Conservation (phyloP, 257 asterid species). For the Solanum okadae region DNA sequence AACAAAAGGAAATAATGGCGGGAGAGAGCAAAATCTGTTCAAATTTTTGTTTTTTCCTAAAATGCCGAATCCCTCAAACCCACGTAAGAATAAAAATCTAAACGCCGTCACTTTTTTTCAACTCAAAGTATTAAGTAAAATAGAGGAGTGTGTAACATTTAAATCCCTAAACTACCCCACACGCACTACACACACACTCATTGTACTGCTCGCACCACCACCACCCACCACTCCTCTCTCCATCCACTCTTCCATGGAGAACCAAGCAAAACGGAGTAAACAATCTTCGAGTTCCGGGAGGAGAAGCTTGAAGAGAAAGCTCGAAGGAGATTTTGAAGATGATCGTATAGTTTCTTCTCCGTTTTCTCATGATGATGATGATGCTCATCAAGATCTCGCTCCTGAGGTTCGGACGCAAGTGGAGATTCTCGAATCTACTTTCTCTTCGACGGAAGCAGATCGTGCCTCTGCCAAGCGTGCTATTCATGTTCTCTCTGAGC, state of each 20-base stretch:
- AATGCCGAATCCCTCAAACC: background rate
- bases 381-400: slow-evolving; percentile 51
- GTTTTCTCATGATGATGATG: slow-evolving; percentile 6
- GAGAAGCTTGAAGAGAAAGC: slow-evolving; percentile 84
- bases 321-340: slow-evolving; percentile 48
- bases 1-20: background rate
- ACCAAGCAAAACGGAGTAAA: slow-evolving; percentile 51
- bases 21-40: background rate
- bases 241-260: slow-evolving; percentile 8
- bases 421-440: slow-evolving; percentile 21
- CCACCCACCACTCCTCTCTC: background rate
- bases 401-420: slow-evolving; percentile 26
- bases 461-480: slow-evolving; percentile 35
- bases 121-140: background rate
- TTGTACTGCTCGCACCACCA: background rate
- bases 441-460: slow-evolving; percentile 28
- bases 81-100: background rate
- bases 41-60: too few relatives aligned
- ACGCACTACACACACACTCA: background rate
- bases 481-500: slow-evolving; percentile 28
- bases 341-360: slow-evolving; percentile 35
- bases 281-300: slow-evolving; percentile 34
- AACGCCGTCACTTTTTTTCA: background rate
- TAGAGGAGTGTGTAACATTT: background rate
- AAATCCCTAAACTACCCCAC: slow-evolving; percentile 40